Conservation (phyloP, 2,329 filamentous ascomycete species). For the Xylaria sp. region DNA sequence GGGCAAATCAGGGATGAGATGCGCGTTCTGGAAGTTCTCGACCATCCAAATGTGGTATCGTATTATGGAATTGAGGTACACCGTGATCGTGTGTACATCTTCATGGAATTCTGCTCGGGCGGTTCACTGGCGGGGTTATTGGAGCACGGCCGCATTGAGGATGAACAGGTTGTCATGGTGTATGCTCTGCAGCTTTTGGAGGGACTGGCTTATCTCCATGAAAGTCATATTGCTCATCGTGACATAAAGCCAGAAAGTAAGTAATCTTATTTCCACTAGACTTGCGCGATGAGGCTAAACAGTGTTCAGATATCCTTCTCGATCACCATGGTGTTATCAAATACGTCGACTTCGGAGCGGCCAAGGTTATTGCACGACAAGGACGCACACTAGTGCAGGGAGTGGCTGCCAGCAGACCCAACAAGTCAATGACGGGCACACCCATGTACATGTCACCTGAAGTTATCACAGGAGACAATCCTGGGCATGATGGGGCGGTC, state of each 20-base stretch:
- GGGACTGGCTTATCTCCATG: slow-evolving; percentile 92
- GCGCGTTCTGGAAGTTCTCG: slow-evolving; percentile 92
- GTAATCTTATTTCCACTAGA: slow-evolving; percentile 51
- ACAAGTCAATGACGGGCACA: slow-evolving; percentile 95
- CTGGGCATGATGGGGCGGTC: slow-evolving; percentile 84
- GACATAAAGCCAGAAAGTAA: slow-evolving; percentile 98
- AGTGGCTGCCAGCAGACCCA: slow-evolving; percentile 70
- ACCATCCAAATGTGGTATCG: slow-evolving; percentile 97
- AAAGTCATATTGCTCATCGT: slow-evolving; percentile 90
- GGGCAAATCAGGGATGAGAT: slow-evolving; percentile 97
- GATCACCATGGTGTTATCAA: slow-evolving; percentile 99
- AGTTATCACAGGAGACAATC: slow-evolving; percentile 90
- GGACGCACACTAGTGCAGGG: slow-evolving; percentile 84
- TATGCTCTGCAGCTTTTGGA: slow-evolving; percentile 95
- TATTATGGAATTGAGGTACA: slow-evolving; percentile 99
- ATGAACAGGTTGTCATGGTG: slow-evolving; percentile 97
- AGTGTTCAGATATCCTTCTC: slow-evolving; percentile 80
- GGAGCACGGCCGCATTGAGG: slow-evolving; percentile 96
- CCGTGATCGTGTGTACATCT: slow-evolving; percentile 99
- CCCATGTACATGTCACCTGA: slow-evolving; percentile 99
- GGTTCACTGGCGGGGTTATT: slow-evolving; percentile 89
- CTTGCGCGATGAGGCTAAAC: slow-evolving; percentile 43
- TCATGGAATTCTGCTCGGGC: slow-evolving; percentile 99
- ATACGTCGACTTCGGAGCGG: slow-evolving; percentile 97
- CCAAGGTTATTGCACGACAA: slow-evolving; percentile 95